Evolutionary conservation across 139 green algal species (phyloP).

Genomic region (Tetratostichococcus sp.): DNA sequence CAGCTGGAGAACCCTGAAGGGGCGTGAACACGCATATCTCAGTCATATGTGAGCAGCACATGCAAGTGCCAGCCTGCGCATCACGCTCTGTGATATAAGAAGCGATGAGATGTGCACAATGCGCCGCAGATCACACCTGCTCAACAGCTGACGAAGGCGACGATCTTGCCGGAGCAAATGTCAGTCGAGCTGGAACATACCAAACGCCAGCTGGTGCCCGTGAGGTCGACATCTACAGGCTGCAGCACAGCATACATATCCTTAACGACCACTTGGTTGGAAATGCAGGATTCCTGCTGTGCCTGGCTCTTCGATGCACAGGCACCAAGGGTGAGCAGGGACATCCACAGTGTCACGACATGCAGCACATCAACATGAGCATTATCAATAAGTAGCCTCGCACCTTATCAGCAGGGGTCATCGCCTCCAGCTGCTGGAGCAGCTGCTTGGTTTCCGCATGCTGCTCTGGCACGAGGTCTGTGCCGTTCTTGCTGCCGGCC

Average conservation of each 20-base stretch:
- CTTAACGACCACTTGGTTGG: too few species aligned
- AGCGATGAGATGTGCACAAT: not conserved
- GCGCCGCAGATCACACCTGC: too few species aligned
- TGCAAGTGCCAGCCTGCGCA: not conserved
- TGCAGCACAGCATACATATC: not conserved
- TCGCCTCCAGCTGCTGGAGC: slow-evolving; percentile 4
- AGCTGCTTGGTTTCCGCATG: slow-evolving; percentile 4
- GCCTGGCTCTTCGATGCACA: too few species aligned
- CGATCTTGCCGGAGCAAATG: slow-evolving; percentile 23
- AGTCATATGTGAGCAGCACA: not conserved
- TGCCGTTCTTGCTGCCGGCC: not conserved
- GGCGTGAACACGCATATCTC: too few species aligned
- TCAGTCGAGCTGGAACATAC: slow-evolving; percentile 18
- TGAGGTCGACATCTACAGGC: slow-evolving; percentile 14
- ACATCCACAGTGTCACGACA: too few species aligned
- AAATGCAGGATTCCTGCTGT: too few species aligned
- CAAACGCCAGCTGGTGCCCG: slow-evolving; percentile 13
- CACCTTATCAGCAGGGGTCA: not conserved
- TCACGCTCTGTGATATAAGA: too few species aligned
- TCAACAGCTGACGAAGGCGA: slow-evolving; percentile 28
- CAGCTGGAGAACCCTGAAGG: slow-evolving; percentile 16
- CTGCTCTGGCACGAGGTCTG: not conserved
- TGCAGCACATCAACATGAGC: too few species aligned
- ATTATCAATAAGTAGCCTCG: too few species aligned
- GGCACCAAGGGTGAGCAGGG: too few species aligned